A percentile compares a stretch with the other conserved stretches of the same genome.
These are phyloP conservation scores for Eucalyptus polyanthemos DNA, from an alignment of 345 rosid genomes.

Conservation along the genomic window DNA sequence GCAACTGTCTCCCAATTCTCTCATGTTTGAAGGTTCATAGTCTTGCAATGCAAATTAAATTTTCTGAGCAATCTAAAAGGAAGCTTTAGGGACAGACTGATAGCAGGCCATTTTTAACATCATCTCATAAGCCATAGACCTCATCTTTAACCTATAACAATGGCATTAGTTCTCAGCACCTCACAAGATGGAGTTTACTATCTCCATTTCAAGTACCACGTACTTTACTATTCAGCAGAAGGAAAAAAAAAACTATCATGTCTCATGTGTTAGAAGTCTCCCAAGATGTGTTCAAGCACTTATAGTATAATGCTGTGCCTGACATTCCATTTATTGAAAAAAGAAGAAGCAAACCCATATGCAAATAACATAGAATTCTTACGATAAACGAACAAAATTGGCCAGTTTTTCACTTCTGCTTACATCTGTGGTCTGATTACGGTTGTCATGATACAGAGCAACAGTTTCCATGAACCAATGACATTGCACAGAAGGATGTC, in stretches of 20 bases:
- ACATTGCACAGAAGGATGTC: neutral
- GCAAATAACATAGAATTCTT: neutral
- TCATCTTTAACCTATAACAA: neutral
- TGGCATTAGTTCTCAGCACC: neutral
- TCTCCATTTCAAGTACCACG: neutral
- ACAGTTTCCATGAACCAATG: neutral
- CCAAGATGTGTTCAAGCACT: neutral
- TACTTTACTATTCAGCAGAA: neutral
- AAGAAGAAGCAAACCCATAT: neutral
- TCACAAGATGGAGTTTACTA: neutral
- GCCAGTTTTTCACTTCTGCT: neutral
- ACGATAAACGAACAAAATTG: neutral
- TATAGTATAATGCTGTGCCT: neutral
- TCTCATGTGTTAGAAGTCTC: neutral
- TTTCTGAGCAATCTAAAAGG: neutral
- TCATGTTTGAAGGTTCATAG: neutral
- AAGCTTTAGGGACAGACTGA: neutral
- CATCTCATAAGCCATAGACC: neutral
- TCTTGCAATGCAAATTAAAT: neutral
- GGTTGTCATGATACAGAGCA: neutral
- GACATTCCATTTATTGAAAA: neutral
- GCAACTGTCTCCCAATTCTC: neutral
- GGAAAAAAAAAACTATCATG: neutral
- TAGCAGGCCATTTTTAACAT: neutral
- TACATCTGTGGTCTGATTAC: neutral